These are phyloP conservation scores for Dryas drummondii DNA, from an alignment of 306 rosid species.

Conservation along the genomic window DNA sequence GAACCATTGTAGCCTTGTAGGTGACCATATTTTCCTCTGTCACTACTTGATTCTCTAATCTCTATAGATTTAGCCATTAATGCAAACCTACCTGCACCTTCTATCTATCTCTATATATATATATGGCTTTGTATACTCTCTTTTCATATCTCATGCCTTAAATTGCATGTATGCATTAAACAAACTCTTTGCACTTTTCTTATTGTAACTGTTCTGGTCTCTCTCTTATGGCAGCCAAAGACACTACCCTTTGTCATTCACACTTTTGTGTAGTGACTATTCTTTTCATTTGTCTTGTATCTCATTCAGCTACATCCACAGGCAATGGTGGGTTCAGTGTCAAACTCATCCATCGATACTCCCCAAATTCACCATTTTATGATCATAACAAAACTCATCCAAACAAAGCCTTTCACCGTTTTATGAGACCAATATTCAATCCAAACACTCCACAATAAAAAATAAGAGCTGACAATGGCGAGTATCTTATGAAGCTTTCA, in stretches of 20 bases:
- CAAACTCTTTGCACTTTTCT: background rate
- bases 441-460: background rate
- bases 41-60: too few species aligned
- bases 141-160: too few species aligned
- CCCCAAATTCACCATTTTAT: slow-evolving; percentile 31
- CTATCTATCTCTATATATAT: too few species aligned
- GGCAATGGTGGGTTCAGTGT: slow-evolving; percentile 32
- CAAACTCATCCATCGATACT: slow-evolving; percentile 31
- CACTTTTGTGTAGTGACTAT: too few species aligned
- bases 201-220: background rate
- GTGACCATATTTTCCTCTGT: too few species aligned
- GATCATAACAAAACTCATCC: background rate
- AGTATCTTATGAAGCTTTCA: slow-evolving; percentile 52
- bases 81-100: too few species aligned
- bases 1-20: too few species aligned
- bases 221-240: slow-evolving; percentile 1
- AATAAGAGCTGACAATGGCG: slow-evolving; percentile 40
- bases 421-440: background rate
- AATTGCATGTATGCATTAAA: background rate
- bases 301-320: slow-evolving; percentile 25
- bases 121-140: too few species aligned
- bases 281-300: slow-evolving; percentile 1
- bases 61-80: too few species aligned
- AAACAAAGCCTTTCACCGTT: background rate
- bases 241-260: background rate